A percentile compares a stretch with the other conserved stretches of the same genome.
phyloP scores from a whole-genome alignment of 768 basidiomycete species.

The Lepiota venenata region DNA sequence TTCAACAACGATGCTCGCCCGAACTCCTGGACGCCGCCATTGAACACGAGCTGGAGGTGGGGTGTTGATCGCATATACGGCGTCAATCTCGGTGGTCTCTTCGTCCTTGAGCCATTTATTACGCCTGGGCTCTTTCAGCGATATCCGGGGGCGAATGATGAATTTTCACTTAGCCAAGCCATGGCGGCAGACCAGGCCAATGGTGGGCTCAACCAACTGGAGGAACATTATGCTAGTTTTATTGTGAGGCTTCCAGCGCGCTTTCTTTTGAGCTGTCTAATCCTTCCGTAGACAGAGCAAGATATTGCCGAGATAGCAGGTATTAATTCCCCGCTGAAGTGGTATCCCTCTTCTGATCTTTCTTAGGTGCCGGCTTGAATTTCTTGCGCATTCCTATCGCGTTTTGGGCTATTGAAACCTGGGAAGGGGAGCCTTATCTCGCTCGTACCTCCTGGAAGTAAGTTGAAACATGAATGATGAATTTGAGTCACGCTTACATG shows the following conservation, averaged over 20 bases:
- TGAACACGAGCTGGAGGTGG: conserved; percentile 69
- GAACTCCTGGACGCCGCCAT: conserved; percentile 70
- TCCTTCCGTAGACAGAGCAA: conserved; percentile 61
- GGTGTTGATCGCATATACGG: conserved; percentile 54
- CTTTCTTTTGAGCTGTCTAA: neutral
- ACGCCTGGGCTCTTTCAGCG: conserved; percentile 59
- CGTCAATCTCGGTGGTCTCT: conserved; percentile 73
- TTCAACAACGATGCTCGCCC: conserved; percentile 65
- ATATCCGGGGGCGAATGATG: conserved; percentile 55
- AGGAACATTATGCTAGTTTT: conserved; percentile 79
- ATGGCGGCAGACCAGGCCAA: conserved; percentile 63
- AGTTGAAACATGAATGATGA: conserved; percentile 14
- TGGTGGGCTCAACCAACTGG: conserved; percentile 65
- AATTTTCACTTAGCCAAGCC: conserved; percentile 62
- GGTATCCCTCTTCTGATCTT: neutral
- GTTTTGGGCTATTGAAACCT: conserved; percentile 84
- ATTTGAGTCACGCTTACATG: neutral
- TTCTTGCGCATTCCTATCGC: conserved; percentile 80
- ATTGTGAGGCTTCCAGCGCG: conserved; percentile 48
- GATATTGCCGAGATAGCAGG: conserved; percentile 84
- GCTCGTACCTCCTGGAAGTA: conserved; percentile 73
- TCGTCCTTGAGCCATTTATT: conserved; percentile 79
- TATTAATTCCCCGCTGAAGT: conserved; percentile 8
- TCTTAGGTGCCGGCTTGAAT: conserved; percentile 68
- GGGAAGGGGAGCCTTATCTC: conserved; percentile 74